These are phyloP conservation scores for Raffaelea albimanens DNA, from an alignment of 2,329 filamentous ascomycete genomes.

Conservation along the genomic window DNA sequence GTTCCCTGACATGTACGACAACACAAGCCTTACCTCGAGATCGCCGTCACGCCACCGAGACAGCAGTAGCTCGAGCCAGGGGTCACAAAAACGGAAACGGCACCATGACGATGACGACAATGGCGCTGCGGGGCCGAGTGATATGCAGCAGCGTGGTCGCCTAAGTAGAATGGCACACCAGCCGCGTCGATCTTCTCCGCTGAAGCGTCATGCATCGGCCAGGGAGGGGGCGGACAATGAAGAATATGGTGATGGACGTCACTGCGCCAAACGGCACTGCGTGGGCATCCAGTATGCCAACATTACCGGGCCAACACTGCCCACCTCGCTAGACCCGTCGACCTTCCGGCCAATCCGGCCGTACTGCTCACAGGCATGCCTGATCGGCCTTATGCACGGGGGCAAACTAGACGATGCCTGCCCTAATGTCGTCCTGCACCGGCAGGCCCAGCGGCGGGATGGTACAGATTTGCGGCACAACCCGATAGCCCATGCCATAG, in stretches of 20 bases:
- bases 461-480: background rate
- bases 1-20: background rate
- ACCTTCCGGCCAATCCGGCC: conserved; percentile 4
- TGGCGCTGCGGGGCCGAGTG: background rate
- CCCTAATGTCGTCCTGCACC: conserved; percentile 2
- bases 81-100: no score
- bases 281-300: conserved; percentile 1
- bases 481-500: no score
- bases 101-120: background rate
- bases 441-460: conserved; percentile 1
- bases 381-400: background rate
- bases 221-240: background rate
- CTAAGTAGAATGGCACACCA: no score
- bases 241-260: background rate
- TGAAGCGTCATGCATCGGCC: conserved; percentile 1
- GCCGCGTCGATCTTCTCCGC: background rate
- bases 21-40: background rate
- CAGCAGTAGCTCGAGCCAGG: no score
- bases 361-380: conserved; percentile 1
- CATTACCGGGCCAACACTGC: background rate
- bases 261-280: background rate
- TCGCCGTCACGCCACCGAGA: background rate
- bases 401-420: background rate
- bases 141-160: no score
- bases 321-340: background rate